Percentiles rank a stretch among this genome's conserved stretches.
These are phyloP conservation scores for Penstemon barbatus DNA, from an alignment of 257 asterid genomes.

Conservation along the genomic window DNA sequence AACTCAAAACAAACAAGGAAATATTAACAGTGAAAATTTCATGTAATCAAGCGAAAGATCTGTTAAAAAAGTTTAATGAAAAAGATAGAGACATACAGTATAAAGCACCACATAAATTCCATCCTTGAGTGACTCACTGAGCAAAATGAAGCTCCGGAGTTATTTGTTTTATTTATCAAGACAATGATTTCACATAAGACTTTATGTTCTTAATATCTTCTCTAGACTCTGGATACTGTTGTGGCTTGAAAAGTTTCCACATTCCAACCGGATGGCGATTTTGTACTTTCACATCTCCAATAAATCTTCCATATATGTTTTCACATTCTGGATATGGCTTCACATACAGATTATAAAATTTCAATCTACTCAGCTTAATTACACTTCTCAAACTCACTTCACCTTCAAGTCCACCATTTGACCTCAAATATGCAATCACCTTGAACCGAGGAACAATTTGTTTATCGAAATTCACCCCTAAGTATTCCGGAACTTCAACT, in stretches of 20 bases:
- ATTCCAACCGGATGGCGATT: conserved; percentile 66
- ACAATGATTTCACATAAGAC: conserved; percentile 48
- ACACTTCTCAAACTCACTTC: conserved; percentile 60
- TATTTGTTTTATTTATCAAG: conserved; percentile 22
- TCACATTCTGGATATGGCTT: conserved; percentile 96
- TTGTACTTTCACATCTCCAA: conserved; percentile 31
- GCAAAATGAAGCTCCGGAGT: too few species aligned
- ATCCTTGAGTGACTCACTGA: too few species aligned
- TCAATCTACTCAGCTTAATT: conserved; percentile 70
- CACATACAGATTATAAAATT: conserved; percentile 79
- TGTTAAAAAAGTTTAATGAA: too few species aligned
- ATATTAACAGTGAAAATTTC: too few species aligned
- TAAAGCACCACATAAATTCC: too few species aligned
- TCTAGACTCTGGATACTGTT: conserved; percentile 35
- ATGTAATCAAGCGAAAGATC: too few species aligned
- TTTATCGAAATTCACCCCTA: conserved; percentile 75
- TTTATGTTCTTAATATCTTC: conserved; percentile 57
- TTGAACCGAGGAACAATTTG: conserved; percentile 74
- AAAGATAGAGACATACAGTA: too few species aligned
- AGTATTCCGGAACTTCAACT: conserved; percentile 70
- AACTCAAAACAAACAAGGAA: too few species aligned
- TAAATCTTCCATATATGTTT: conserved; percentile 67
- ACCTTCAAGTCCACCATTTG: conserved; percentile 66
- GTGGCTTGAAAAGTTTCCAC: conserved; percentile 89
- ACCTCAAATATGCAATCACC: conserved; percentile 63